These are phyloP conservation scores for Penicillium steckii DNA, from an alignment of 495 filamentous ascomycete species.

Conservation along the genomic window DNA sequence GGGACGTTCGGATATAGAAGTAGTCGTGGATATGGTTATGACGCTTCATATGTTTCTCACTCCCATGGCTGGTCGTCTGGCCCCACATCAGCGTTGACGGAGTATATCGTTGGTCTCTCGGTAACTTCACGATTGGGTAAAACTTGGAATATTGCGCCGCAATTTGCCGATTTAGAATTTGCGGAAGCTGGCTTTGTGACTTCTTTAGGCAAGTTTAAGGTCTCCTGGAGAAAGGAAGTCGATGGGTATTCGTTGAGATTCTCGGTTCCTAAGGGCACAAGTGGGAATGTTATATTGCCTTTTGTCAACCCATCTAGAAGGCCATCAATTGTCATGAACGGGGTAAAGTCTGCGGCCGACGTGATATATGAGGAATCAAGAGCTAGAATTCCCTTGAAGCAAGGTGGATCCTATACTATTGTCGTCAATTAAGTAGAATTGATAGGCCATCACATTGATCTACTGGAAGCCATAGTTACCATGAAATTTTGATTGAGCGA, in stretches of 20 bases:
- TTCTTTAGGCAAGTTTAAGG: constrained; percentile 50
- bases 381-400: not conserved
- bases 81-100: constrained; percentile 54
- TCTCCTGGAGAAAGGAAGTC: constrained; percentile 29
- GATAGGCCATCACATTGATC: no score
- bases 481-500: no score
- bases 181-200: constrained; percentile 58
- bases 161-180: constrained; percentile 48
- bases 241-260: constrained; percentile 34
- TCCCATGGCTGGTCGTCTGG: constrained; percentile 63
- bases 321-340: constrained; percentile 30
- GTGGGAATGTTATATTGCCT: constrained; percentile 41
- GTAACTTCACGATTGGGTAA: constrained; percentile 45
- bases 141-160: constrained; percentile 52
- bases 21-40: constrained; percentile 36
- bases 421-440: not conserved
- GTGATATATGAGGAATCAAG: constrained; percentile 16
- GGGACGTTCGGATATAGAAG: constrained; percentile 57
- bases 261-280: constrained; percentile 46
- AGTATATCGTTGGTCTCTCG: constrained; percentile 54
- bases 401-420: not conserved
- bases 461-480: no score
- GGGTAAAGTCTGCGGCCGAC: constrained; percentile 17
- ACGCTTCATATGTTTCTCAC: constrained; percentile 45
- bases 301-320: constrained; percentile 20